These are phyloP conservation scores for Lasiodiplodia hormozganensis DNA, from an alignment of 2,329 filamentous ascomycete species.

Conservation along the genomic window DNA sequence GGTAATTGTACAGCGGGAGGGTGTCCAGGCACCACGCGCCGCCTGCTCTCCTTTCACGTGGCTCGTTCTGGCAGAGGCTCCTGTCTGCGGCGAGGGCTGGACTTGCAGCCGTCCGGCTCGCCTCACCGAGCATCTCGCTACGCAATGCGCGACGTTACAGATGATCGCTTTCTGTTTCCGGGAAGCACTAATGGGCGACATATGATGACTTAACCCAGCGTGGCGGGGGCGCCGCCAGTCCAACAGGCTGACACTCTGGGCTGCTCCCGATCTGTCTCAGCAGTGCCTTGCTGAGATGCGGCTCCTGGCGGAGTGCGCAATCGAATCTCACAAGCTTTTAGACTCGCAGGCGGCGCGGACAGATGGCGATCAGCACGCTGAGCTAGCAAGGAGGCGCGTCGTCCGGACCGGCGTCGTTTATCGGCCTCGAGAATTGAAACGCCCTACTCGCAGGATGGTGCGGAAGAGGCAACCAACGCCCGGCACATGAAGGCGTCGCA, in stretches of 20 bases:
- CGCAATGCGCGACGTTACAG: constrained; percentile 24
- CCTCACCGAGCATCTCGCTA: constrained; percentile 27
- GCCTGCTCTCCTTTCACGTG: constrained; percentile 24
- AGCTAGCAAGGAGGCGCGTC: constrained; percentile 25
- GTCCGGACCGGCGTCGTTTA: constrained; percentile 22
- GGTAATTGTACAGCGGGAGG: constrained; percentile 18
- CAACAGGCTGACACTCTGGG: constrained; percentile 15
- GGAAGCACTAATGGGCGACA: constrained; percentile 18
- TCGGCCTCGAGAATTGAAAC: constrained; percentile 25
- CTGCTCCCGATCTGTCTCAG: constrained; percentile 14
- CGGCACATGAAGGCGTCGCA: constrained; percentile 19
- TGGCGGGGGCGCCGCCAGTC: constrained; percentile 9
- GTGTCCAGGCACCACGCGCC: neutral
- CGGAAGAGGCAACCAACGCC: constrained; percentile 25
- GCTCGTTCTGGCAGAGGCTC: constrained; percentile 20
- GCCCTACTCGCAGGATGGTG: constrained; percentile 21
- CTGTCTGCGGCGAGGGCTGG: constrained; percentile 18
- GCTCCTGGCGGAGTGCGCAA: constrained; percentile 9
- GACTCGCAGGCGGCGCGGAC: constrained; percentile 15
- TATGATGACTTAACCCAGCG: constrained; percentile 9
- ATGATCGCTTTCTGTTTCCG: constrained; percentile 20
- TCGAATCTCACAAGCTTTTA: constrained; percentile 24
- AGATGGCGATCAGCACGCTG: constrained; percentile 24
- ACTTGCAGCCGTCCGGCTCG: constrained; percentile 18
- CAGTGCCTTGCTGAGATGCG: constrained; percentile 16